A percentile compares a stretch with the other conserved stretches of the same genome.
Evolutionary conservation across 768 basidiomycete species (phyloP).

Genomic region (Mycena albidolilacea): DNA sequence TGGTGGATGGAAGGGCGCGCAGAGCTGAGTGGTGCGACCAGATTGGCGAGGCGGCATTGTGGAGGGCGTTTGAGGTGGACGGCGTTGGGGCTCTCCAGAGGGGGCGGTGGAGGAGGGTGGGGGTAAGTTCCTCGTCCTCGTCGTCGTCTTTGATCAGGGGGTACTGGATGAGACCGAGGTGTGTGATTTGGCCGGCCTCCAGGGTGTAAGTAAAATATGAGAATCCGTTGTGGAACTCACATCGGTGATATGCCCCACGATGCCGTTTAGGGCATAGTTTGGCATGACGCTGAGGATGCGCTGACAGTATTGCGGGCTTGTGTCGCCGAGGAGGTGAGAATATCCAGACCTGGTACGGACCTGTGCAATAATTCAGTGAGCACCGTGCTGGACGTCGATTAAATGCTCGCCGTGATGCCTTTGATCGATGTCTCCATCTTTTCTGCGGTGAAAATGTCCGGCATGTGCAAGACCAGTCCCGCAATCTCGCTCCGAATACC

Average conservation of each 20-base stretch:
- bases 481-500: background rate
- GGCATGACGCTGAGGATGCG: constrained; percentile 2
- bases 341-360: background rate
- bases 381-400: background rate
- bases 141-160: background rate
- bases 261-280: background rate
- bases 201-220: too few relatives aligned
- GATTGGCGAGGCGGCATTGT: background rate
- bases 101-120: constrained; percentile 1
- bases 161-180: constrained; percentile 4
- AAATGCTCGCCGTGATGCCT: constrained; percentile 4
- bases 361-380: background rate
- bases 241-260: constrained; percentile 10
- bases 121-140: background rate
- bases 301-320: constrained; percentile 6
- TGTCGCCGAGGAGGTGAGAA: background rate
- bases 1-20: background rate
- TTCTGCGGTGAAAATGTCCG: constrained; percentile 7
- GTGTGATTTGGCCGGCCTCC: background rate
- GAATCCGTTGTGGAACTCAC: background rate
- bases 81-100: constrained; percentile 4
- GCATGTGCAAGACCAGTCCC: background rate
- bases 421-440: constrained; percentile 9
- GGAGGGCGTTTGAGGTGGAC: constrained; percentile 13
- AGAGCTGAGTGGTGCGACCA: constrained; percentile 4